Conservation (phyloP, 2,329 filamentous ascomycete genomes). For the Colletotrichum lindemuthianum region DNA sequence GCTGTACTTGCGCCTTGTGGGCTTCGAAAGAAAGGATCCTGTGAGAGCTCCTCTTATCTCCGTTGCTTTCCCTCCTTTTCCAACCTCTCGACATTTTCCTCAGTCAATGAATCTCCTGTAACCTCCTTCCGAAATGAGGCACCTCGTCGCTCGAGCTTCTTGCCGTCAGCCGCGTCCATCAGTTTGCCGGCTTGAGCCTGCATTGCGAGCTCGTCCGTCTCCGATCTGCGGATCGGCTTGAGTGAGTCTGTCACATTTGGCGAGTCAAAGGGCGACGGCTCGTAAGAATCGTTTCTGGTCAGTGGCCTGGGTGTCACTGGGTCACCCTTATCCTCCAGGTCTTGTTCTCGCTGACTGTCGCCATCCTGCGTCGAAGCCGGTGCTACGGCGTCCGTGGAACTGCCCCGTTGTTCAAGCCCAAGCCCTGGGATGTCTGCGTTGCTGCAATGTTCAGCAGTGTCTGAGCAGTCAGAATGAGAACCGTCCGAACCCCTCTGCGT, state of each 20-base stretch:
- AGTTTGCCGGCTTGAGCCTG: slow-evolving; percentile 58
- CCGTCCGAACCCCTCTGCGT: slow-evolving; percentile 9
- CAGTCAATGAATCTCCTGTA: slow-evolving; percentile 58
- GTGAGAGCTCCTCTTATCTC: slow-evolving; percentile 10
- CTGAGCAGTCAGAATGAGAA: slow-evolving; percentile 57
- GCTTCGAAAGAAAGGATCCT: slow-evolving; percentile 3
- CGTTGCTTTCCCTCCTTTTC: slow-evolving; percentile 46
- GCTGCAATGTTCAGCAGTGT: slow-evolving; percentile 54
- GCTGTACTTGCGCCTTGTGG: neutral
- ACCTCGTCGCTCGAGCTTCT: slow-evolving; percentile 43
- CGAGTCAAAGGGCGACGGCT: slow-evolving; percentile 55
- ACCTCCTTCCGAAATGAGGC: slow-evolving; percentile 48
- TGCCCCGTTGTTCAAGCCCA: slow-evolving; percentile 2
- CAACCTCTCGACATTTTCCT: slow-evolving; percentile 63
- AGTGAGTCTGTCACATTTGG: slow-evolving; percentile 44
- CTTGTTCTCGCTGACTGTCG: neutral
- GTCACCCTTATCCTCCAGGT: slow-evolving; percentile 36
- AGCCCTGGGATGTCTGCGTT: slow-evolving; percentile 53
- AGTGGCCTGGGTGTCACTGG: slow-evolving; percentile 54
- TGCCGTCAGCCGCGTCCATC: slow-evolving; percentile 56
- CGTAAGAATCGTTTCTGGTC: slow-evolving; percentile 49
- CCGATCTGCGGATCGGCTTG: slow-evolving; percentile 46
- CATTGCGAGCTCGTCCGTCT: slow-evolving; percentile 53
- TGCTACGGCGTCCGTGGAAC: neutral
- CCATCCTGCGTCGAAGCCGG: neutral